Evolutionary conservation across 1,139 yeast species (phyloP), one percentile per base, ranked within the genome.

Genomic region (Candida gigantensis): DNA sequence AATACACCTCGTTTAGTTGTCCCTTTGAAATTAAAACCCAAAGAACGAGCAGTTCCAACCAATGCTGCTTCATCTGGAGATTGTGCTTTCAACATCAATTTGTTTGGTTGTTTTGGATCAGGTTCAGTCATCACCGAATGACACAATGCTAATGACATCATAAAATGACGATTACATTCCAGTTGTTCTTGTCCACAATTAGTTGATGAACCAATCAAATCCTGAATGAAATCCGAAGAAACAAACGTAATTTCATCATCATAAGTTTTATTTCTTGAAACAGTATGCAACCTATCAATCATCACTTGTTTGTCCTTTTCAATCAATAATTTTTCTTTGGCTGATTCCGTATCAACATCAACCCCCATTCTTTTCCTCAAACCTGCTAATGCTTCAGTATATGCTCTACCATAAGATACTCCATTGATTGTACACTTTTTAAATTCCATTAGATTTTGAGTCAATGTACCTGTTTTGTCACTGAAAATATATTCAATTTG

Each of bases 51-150:
- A 25, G 79, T 77, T 4, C 79, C 77, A 15, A 79, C 84, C 38
- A 79, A 64, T 2, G 84, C 83, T 13, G 79, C 77, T 54, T 79
- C 84, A 62, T 79, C 84, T 0, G 84, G 84, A 8, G 82, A 76
- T 49, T 78, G 83, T 0, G 83, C 84, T 45, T 77, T 76, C 41
- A 74, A 68, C 7, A 65, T 46, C 26, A 62, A 43, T 37, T 58
- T 61, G 2, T 58, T 61, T 1, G 72, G 65, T 30, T 62, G 52
- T 34, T 65, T 62, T 5, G 68, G 65, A 41, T 68, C 69, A 15
- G 58, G 58, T 46, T 78, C 84, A 13, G 75, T 67, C 30, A 78
- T 59, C 13, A 78, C 83, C n/a, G 81, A 74, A 50, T 79, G 84
- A 51, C 84, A 79, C 29, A 77, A 58, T 1, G 82, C 77, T 26